Evolutionary conservation across 495 filamentous ascomycete species (phyloP), one percentile per base, ranked within the genome.

Genomic region (Penicillium manginii): DNA sequence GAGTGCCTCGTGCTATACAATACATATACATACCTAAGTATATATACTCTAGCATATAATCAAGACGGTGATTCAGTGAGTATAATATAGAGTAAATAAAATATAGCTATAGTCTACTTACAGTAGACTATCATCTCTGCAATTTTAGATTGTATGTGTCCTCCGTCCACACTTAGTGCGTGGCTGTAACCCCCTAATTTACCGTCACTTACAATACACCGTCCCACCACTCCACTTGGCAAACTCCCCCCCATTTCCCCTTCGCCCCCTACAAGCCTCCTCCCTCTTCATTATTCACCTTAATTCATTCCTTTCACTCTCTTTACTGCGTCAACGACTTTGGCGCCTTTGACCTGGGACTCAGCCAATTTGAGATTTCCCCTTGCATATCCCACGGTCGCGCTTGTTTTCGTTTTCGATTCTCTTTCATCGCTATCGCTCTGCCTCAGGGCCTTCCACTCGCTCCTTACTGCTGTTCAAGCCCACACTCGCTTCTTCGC

Each of bases 301-400:
- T 64, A 52, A 64, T 68, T 62, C 65, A 69, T 59, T 57, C 62
- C 46, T 66, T 69, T 62, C 60, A 57, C 43, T 66, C 59, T 54
- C 46, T 65, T 50, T 61, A 57, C 62, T 69, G 70, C 61, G 64
- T 64, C 63, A 52, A 68, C 58, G 60, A 74, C 73, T 64, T 67
- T 65, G 67, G 54, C 58, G 54, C 56, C 53, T 61, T 70, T 55
- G 62, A 70, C 67, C 62, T 70, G 71, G 70, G 73, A 63, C 59
- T 59, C 42, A 59, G 68, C 64, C 66, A 67, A 68, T 66, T 61
- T 39, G 26, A 54, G 48, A 9, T 29, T 55, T 64, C 70, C 69
- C 74, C 72, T 78, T 76, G 70, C 73, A 59, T 76, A 57, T 61
- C 65, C 63, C 67, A 64, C 73, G 71, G 68, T 74, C 70, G 69